These are phyloP conservation scores for Conoideocrella luteorostrata DNA, from an alignment of 2,329 filamentous ascomycete species.

Conservation along the genomic window DNA sequence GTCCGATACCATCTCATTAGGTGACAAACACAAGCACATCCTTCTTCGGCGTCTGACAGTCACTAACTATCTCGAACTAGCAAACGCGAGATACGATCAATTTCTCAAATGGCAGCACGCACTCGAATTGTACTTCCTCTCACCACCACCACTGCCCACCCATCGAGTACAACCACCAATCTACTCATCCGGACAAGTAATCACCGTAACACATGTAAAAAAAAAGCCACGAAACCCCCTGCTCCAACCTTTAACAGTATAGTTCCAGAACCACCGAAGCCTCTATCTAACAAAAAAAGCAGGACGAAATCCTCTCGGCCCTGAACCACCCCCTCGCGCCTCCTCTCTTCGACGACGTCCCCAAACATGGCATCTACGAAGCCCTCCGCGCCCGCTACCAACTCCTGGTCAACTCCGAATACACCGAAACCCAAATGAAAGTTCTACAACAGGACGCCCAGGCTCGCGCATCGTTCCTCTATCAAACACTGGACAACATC, in stretches of 20 bases:
- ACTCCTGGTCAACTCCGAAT: conserved; percentile 9
- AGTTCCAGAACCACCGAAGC: too few relatives aligned
- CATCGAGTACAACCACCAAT: too few relatives aligned
- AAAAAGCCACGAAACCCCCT: too few relatives aligned
- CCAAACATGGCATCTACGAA: conserved; percentile 9
- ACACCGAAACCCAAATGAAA: conserved; percentile 6
- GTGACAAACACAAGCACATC: too few relatives aligned
- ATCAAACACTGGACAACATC: too few relatives aligned
- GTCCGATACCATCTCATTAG: too few relatives aligned
- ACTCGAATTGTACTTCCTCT: background rate
- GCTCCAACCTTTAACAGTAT: too few relatives aligned
- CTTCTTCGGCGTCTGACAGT: background rate
- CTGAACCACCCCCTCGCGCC: conserved; percentile 15
- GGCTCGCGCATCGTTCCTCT: too few relatives aligned
- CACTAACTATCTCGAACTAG: background rate
- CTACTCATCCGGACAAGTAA: background rate
- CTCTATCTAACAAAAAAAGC: too few relatives aligned
- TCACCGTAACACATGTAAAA: conserved; percentile 15
- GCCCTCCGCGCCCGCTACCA: conserved; percentile 16
- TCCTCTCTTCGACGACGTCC: conserved; percentile 14
- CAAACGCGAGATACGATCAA: background rate
- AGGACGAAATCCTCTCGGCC: conserved; percentile 14
- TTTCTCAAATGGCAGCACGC: conserved; percentile 2
- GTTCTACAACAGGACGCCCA: conserved; percentile 9
- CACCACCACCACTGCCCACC: background rate